Conservation (phyloP, 1,284 basidiomycete genomes). For the Trametes hirsuta region DNA sequence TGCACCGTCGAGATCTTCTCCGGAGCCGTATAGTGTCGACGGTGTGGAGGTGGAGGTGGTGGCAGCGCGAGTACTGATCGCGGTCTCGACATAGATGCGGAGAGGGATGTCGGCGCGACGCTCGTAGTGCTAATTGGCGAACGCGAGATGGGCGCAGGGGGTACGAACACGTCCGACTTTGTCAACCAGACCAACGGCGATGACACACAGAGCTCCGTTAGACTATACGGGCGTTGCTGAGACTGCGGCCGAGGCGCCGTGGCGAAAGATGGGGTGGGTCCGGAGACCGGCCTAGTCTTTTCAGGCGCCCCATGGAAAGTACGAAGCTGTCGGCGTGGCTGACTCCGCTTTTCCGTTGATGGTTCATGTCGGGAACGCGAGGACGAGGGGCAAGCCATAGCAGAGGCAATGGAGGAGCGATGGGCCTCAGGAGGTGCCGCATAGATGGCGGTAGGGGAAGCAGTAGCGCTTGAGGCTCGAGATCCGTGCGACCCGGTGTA, state of each 20-base stretch:
- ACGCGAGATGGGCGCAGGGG: constrained; percentile 15
- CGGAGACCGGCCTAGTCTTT: neutral
- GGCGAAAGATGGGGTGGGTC: constrained; percentile 13
- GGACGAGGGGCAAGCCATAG: neutral
- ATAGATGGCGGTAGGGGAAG: constrained; percentile 10
- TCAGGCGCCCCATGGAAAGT: neutral
- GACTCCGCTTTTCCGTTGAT: neutral
- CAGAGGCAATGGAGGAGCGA: neutral
- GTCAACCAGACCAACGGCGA: constrained; percentile 30
- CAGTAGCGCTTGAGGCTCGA: constrained; percentile 16
- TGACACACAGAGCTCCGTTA: constrained; percentile 33
- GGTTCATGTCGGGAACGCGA: neutral
- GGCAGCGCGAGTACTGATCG: neutral
- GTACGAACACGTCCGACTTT: constrained; percentile 22
- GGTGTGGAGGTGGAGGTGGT: constrained; percentile 4
- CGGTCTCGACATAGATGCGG: constrained; percentile 1
- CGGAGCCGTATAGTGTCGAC: constrained; percentile 7
- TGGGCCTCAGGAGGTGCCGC: neutral
- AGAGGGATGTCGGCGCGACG: constrained; percentile 1
- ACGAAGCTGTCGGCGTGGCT: neutral
- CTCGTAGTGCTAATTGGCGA: constrained; percentile 3
- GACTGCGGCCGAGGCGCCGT: constrained; percentile 2
- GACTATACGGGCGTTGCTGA: constrained; percentile 23
- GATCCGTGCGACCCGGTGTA: constrained; percentile 3
- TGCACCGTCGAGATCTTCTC: neutral